These are phyloP conservation scores for Geranium incanum DNA, from an alignment of 441 rosid genomes.

Conservation along the genomic window DNA sequence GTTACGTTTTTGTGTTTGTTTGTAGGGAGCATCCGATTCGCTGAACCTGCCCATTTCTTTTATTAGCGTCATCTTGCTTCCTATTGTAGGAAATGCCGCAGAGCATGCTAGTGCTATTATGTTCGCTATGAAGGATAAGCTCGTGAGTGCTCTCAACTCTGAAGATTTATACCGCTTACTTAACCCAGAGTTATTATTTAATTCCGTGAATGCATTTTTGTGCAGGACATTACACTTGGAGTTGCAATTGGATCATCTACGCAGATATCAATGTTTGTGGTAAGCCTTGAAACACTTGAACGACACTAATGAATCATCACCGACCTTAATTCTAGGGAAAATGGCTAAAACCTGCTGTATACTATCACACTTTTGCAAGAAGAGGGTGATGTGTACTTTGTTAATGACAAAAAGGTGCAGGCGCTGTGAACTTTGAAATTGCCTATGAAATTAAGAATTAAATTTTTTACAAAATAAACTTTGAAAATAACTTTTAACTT, in stretches of 20 bases:
- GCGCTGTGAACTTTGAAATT: too few species aligned
- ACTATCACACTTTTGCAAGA: too few species aligned
- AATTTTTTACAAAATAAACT: too few species aligned
- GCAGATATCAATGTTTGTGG: conserved; percentile 88
- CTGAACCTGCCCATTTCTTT: conserved; percentile 73
- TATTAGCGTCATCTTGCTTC: conserved; percentile 76
- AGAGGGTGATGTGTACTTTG: too few species aligned
- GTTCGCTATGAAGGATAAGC: conserved; percentile 96
- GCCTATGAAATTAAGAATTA: too few species aligned
- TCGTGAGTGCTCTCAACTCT: conserved; percentile 41
- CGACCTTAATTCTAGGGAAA: background rate
- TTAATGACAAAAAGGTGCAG: too few species aligned
- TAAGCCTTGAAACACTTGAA: conserved; percentile 24
- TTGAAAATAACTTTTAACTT: too few species aligned
- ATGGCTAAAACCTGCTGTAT: too few species aligned
- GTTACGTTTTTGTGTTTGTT: conserved; percentile 2
- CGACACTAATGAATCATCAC: background rate
- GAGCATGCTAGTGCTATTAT: conserved; percentile 48
- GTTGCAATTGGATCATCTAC: conserved; percentile 96
- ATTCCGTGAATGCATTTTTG: background rate
- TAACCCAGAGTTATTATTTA: background rate
- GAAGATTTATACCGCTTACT: background rate
- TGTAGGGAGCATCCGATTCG: conserved; percentile 68
- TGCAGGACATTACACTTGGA: conserved; percentile 81
- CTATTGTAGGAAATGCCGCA: conserved; percentile 70